Evolutionary conservation across 2,329 filamentous ascomycete genomes (phyloP), one percentile per base, ranked within the genome.

Genomic region (Ophiostoma sp.): DNA sequence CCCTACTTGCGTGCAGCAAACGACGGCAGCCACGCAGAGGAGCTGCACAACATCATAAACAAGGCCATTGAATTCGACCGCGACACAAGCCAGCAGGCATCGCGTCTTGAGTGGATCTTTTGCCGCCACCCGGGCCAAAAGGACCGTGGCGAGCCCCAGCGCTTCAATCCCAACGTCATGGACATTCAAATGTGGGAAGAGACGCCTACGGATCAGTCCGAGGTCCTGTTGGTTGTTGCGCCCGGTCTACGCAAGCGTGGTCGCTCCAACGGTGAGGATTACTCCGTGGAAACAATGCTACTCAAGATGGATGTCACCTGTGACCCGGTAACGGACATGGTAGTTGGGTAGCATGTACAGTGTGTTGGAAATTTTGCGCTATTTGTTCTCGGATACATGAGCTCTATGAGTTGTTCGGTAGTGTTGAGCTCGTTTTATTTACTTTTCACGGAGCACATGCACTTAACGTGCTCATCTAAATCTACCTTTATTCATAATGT

Each of bases 261-360:
- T 19, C 66, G 59, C 39, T 75, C 72, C 25, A 73, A 70, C 42
- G 74, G 74, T 48, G 72, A 73, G 63, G 69, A 75, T 59, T 73
- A 36, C 39, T 15, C 42, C 11, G 25, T 70, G 12, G 74, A 75
- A 64, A 72, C 71, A 2, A 59, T 73, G 71, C 69, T 75, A 69
- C 42, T 75, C 17, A 71, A 70, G 69, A 73, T 75, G 69, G 74
- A 73, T 33, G 74, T 75, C 4, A 70, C 74, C 5, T 73, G 69
- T 25, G 69, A 72, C 11, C 72, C 66, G 25, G 68, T 74, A 28
- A 61, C 66, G 17, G 73, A 74, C n/a, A 69, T 59, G 59, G n/a
- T 57, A 2, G 63, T 66, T 17, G n/a, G 19, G 11, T 71, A 69
- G n/a, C 15, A 6, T n/a, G 31, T 19, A 8, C 2, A 3, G 31